Base-by-base conservation (phyloP, 257 asterid genomes). In the Solanum tarijense region DNA sequence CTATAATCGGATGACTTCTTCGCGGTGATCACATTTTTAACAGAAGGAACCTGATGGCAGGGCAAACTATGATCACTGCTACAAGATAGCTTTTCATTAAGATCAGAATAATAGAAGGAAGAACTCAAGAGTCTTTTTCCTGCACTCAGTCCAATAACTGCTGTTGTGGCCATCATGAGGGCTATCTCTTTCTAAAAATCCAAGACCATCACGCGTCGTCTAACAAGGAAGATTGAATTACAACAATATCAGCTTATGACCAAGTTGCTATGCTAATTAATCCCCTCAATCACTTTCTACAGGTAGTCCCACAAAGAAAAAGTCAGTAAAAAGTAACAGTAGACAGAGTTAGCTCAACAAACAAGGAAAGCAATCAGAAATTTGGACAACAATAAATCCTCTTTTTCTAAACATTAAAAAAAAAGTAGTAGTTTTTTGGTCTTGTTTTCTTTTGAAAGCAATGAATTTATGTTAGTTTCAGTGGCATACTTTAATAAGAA, bases 121-220 rank as follows among this genome's bases (percentile, higher is more conserved):
- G 96, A 94, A 83, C 92, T 90, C 58, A 91, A 89, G 87, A 95
- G 95, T 91, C 97, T 91, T 90, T 95, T 95, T 52, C 96, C 97
- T 9, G 98, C 87, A 89, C 94, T 93, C 39, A 94, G 93, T 58
- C 98, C 99, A 79, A 94, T 86, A 62, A 93, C 96, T 84, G 95
- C 99, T 88, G 98, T 92, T 69, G 94, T 91, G 89, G 98, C 94
- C 98, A 96, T 94, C 92, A 88, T 92, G 90, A 89, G 88, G 83
- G 82, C 76, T 87, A 43, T 55, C 38, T 10, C 55, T 71, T 38
- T 73, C 78, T 89, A 86, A 60, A 60, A 27, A 7, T 23, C 71
- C 34, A 90, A 88, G 69, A 94, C 89, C 94, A 93, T 91, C 84
- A 90, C 76, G 85, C 88, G 84, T 52, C 60, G 31, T 39, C 86